Conservation (phyloP, 2,329 filamentous ascomycete genomes). For the Cladosporium sp. region DNA sequence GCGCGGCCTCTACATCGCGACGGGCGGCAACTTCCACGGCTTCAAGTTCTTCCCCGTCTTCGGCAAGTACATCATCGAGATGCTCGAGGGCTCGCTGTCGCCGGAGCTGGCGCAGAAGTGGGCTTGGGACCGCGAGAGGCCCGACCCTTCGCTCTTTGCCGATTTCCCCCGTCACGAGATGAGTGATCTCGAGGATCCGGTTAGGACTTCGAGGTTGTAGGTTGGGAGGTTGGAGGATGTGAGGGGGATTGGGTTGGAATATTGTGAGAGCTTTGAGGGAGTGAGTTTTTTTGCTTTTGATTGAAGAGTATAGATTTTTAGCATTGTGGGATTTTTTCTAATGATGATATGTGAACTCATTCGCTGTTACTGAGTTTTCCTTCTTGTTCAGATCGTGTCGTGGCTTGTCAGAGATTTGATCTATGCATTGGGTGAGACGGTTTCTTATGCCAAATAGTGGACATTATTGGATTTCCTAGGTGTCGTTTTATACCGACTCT, state of each 20-base stretch:
- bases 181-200: conserved; percentile 45
- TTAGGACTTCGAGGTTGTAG: conserved; percentile 16
- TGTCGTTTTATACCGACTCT: too few species aligned
- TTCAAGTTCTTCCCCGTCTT: conserved; percentile 36
- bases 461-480: too few species aligned
- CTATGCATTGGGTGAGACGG: too few species aligned
- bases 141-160: conserved; percentile 49
- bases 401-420: too few species aligned
- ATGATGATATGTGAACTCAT: too few species aligned
- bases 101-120: conserved; percentile 45
- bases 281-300: background rate
- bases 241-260: background rate
- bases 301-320: background rate
- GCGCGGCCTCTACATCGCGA: conserved; percentile 41
- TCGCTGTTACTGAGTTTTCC: too few species aligned
- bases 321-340: too few species aligned
- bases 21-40: conserved; percentile 41
- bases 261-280: background rate
- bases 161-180: conserved; percentile 58
- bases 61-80: conserved; percentile 33
- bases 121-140: conserved; percentile 58
- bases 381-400: too few species aligned
- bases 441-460: too few species aligned
- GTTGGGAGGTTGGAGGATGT: conserved; percentile 10
- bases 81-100: conserved; percentile 37